Evolutionary conservation across 805 yeast genomes (phyloP), one percentile per base, ranked within the genome.

Genomic region (Hanseniaspora occidentalis): DNA sequence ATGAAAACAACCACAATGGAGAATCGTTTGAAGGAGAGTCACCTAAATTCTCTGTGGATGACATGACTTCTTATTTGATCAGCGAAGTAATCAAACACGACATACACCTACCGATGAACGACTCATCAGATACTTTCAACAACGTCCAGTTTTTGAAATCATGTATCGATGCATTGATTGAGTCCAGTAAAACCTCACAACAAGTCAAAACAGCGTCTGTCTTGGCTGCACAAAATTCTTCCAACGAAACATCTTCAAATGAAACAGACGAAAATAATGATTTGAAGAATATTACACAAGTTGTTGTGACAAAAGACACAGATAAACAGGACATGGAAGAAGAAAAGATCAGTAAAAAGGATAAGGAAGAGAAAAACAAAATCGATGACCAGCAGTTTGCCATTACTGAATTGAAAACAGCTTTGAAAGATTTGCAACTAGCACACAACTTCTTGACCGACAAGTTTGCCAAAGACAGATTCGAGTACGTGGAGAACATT

Each of bases 361-460:
- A n/a, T n/a, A n/a, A n/a, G n/a, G n/a, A n/a, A n/a, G n/a, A n/a
- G n/a, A n/a, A n/a, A n/a, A n/a, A 34, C 19, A 18, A 39, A 24
- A 33, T 23, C 11, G n/a, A n/a, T n/a, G n/a, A n/a, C n/a, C n/a
- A n/a, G n/a, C n/a, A n/a, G n/a, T n/a, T n/a, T n/a, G 48, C 45
- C n/a, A 44, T 46, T 10, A 50, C 50, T 11, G 55, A 48, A 17
- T 61, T 72, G 49, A 69, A 67, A 46, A 73, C 80, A 0, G 85
- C 86, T 0, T 61, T 81, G 38, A 70, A 67, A 42, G 92, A 81
- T 53, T 62, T 81, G 39, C 77, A 79, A 47, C 72, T 81, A 52
- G 80, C 85, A 2, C 85, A 80, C 55, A 75, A 69, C 44, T 81
- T 78, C 51, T 60, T 81, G 41, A 69, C 79, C 2, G 74, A 75